phyloP scores from a whole-genome alignment of 1,284 basidiomycete genomes.

The Austropuccinia psidii region DNA sequence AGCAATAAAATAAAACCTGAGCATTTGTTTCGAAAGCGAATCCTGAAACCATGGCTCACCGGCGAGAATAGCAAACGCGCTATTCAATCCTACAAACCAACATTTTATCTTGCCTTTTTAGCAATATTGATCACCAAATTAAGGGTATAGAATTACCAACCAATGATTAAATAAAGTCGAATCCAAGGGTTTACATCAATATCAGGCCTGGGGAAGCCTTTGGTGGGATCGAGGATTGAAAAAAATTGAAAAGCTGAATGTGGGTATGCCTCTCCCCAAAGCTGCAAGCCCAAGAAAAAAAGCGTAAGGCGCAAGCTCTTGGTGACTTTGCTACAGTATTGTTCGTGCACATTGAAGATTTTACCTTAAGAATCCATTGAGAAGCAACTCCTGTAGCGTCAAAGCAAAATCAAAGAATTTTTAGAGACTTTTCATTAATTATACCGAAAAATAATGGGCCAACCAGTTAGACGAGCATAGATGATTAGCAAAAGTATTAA shows the following conservation, averaged over 20 bases:
- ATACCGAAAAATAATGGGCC: conserved; percentile 58
- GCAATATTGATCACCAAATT: background rate
- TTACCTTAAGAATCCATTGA: conserved; percentile 35
- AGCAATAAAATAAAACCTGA: background rate
- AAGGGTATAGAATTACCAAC: background rate
- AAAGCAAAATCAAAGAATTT: conserved; percentile 4
- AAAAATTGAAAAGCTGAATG: background rate
- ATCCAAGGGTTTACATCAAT: conserved; percentile 33
- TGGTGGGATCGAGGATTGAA: conserved; percentile 17
- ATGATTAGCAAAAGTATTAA: conserved; percentile 56
- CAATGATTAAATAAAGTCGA: conserved; percentile 14
- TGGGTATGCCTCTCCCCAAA: conserved; percentile 35
- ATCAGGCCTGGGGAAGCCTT: conserved; percentile 30
- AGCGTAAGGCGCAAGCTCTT: background rate
- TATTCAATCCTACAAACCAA: conserved; percentile 11
- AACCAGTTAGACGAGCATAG: conserved; percentile 55
- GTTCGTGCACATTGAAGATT: background rate
- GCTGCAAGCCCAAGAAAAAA: background rate
- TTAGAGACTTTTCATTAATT: conserved; percentile 58
- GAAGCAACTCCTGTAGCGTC: conserved; percentile 17
- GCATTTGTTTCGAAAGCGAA: background rate
- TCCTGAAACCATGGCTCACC: background rate
- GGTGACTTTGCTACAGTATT: no score
- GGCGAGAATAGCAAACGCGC: conserved; percentile 15
- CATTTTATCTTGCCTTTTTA: background rate